These are phyloP conservation scores for Trichoderma harzianum DNA, from an alignment of 2,329 filamentous ascomycete genomes.

Conservation along the genomic window DNA sequence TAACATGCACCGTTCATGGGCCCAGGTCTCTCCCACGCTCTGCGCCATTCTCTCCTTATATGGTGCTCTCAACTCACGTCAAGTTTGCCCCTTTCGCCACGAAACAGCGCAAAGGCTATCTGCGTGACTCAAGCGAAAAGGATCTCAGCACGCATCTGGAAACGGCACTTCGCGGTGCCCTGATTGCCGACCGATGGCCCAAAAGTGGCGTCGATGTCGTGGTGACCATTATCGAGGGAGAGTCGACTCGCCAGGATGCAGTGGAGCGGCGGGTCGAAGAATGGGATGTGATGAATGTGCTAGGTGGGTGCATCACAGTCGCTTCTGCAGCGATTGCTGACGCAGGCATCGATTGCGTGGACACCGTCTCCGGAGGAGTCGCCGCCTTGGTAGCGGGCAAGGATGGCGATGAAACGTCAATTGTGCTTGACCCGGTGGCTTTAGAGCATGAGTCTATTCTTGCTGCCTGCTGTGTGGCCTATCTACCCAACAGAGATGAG, in stretches of 20 bases:
- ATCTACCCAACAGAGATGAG: slow-evolving; percentile 82
- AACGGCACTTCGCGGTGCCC: slow-evolving; percentile 80
- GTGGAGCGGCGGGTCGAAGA: slow-evolving; percentile 55
- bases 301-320: slow-evolving; percentile 89
- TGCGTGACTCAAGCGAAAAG: slow-evolving; percentile 80
- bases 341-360: slow-evolving; percentile 93
- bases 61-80: slow-evolving; percentile 87
- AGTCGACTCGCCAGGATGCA: slow-evolving; percentile 65
- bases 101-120: slow-evolving; percentile 74
- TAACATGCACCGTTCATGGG: slow-evolving; percentile 90
- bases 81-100: slow-evolving; percentile 97
- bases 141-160: slow-evolving; percentile 90
- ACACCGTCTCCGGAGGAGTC: slow-evolving; percentile 84
- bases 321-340: slow-evolving; percentile 90
- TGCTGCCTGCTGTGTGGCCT: slow-evolving; percentile 86
- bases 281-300: slow-evolving; percentile 87
- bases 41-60: slow-evolving; percentile 86
- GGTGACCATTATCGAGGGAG: slow-evolving; percentile 88
- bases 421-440: slow-evolving; percentile 78
- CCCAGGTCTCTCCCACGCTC: slow-evolving; percentile 86
- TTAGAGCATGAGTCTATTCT: slow-evolving; percentile 73
- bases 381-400: slow-evolving; percentile 65
- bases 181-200: slow-evolving; percentile 95
- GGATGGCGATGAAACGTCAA: slow-evolving; percentile 35
- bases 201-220: slow-evolving; percentile 97